Percentiles rank a stretch among this genome's conserved stretches.
Conservation (phyloP, 192 early-diverging fungal genomes). For the Coemansia sp. region DNA sequence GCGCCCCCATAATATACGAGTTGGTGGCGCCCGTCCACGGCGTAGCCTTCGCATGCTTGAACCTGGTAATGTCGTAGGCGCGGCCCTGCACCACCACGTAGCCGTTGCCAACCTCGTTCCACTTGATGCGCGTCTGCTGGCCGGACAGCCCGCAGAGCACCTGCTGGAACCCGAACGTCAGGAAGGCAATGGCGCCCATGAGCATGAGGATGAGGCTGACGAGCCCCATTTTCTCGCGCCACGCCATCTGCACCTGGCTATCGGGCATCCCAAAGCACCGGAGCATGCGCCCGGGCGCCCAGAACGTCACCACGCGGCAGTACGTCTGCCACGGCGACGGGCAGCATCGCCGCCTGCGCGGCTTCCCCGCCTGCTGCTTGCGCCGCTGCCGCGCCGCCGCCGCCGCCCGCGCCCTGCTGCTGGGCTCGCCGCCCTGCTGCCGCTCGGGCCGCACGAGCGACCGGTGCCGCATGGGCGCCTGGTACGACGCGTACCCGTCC, state of each 20-base stretch:
- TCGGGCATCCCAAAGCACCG: slow-evolving; percentile 60
- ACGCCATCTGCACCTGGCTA: slow-evolving; percentile 74
- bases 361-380: slow-evolving; percentile 29
- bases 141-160: slow-evolving; percentile 60
- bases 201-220: slow-evolving; percentile 81
- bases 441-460: slow-evolving; percentile 69
- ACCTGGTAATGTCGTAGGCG: slow-evolving; percentile 56
- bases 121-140: slow-evolving; percentile 48
- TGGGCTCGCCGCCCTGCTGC: slow-evolving; percentile 13
- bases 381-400: slow-evolving; percentile 34
- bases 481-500: slow-evolving; percentile 28
- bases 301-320: slow-evolving; percentile 76
- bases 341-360: slow-evolving; percentile 46
- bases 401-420: slow-evolving; percentile 26
- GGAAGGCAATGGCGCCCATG: slow-evolving; percentile 68
- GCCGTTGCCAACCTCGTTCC: slow-evolving; percentile 55
- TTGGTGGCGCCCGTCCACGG: slow-evolving; percentile 42
- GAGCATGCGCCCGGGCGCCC: slow-evolving; percentile 59
- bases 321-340: slow-evolving; percentile 65
- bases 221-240: slow-evolving; percentile 96
- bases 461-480: slow-evolving; percentile 55
- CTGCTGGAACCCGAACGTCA: slow-evolving; percentile 78
- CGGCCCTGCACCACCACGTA: slow-evolving; percentile 64
- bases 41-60: slow-evolving; percentile 54
- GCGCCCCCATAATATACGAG: slow-evolving; percentile 58